Evolutionary conservation across 2,329 filamentous ascomycete species (phyloP).

Genomic region (Fusarium zealandicum): DNA sequence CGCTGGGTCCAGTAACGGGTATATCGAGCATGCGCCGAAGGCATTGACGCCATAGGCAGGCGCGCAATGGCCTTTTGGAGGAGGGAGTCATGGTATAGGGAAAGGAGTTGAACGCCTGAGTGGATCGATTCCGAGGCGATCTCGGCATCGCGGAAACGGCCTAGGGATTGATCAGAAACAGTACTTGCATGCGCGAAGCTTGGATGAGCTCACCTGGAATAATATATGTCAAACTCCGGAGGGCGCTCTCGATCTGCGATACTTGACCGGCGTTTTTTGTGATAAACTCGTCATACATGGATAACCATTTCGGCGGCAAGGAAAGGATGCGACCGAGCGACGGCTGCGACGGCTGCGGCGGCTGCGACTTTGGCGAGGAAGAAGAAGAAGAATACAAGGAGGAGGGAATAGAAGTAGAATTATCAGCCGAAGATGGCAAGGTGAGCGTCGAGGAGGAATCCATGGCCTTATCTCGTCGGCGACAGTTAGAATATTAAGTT

Average conservation of each 20-base stretch:
- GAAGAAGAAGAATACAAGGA: slow-evolving; percentile 4
- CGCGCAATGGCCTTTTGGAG: slow-evolving; percentile 72
- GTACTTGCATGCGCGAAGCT: not conserved
- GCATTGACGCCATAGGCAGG: slow-evolving; percentile 59
- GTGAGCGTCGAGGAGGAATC: slow-evolving; percentile 34
- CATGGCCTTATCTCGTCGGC: slow-evolving; percentile 21
- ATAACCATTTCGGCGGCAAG: slow-evolving; percentile 70
- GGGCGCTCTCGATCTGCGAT: slow-evolving; percentile 90
- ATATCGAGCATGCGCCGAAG: slow-evolving; percentile 69
- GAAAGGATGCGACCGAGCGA: slow-evolving; percentile 55
- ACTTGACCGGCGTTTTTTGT: slow-evolving; percentile 93
- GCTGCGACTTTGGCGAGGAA: slow-evolving; percentile 30
- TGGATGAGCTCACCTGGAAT: slow-evolving; percentile 71
- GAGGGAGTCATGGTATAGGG: slow-evolving; percentile 90
- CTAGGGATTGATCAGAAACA: slow-evolving; percentile 48
- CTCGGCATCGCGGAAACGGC: slow-evolving; percentile 89
- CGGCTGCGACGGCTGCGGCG: slow-evolving; percentile 36
- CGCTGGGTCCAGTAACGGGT: slow-evolving; percentile 71
- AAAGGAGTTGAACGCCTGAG: slow-evolving; percentile 86
- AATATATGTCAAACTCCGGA: slow-evolving; percentile 93
- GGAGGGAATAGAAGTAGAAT: slow-evolving; percentile 21
- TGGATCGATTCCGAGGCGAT: slow-evolving; percentile 93
- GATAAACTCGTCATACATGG: slow-evolving; percentile 87
- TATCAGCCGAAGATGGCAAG: slow-evolving; percentile 29
- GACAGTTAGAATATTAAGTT: not conserved